Evolutionary conservation across 2,329 filamentous ascomycete species (phyloP).

Genomic region (Cercospora sojina): DNA sequence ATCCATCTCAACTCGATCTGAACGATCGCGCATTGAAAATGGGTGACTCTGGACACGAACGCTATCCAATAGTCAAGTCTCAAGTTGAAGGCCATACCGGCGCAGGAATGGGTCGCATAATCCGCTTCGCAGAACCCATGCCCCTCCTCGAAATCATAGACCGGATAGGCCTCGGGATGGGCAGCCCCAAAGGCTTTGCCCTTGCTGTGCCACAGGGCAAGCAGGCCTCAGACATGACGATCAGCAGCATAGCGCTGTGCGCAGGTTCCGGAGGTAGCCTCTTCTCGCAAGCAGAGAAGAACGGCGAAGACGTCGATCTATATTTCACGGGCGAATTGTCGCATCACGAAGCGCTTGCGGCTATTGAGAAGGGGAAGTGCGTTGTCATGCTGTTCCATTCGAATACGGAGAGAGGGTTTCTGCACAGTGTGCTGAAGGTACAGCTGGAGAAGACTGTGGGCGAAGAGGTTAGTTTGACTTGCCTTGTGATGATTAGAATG

Average conservation of each 20-base stretch:
- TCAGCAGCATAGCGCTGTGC: conserved; percentile 77
- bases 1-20: conserved; percentile 47
- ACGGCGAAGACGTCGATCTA: conserved; percentile 63
- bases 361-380: conserved; percentile 77
- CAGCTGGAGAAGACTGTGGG: conserved; percentile 62
- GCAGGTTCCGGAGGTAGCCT: conserved; percentile 83
- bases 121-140: conserved; percentile 55
- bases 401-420: conserved; percentile 84
- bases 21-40: conserved; percentile 40
- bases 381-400: conserved; percentile 88
- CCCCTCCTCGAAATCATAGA: conserved; percentile 59
- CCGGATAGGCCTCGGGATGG: conserved; percentile 61
- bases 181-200: conserved; percentile 64
- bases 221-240: conserved; percentile 54
- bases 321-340: conserved; percentile 90
- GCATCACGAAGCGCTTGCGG: conserved; percentile 86
- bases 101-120: conserved; percentile 62
- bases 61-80: conserved; percentile 55
- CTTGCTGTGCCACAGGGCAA: conserved; percentile 62
- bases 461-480: conserved; percentile 40
- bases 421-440: conserved; percentile 67
- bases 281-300: conserved; percentile 58
- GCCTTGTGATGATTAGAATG: background rate
- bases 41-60: conserved; percentile 49
- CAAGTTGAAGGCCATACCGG: conserved; percentile 43